These are phyloP conservation scores for Microbotryum violaceum DNA, from an alignment of 1,284 basidiomycete genomes.

Conservation along the genomic window DNA sequence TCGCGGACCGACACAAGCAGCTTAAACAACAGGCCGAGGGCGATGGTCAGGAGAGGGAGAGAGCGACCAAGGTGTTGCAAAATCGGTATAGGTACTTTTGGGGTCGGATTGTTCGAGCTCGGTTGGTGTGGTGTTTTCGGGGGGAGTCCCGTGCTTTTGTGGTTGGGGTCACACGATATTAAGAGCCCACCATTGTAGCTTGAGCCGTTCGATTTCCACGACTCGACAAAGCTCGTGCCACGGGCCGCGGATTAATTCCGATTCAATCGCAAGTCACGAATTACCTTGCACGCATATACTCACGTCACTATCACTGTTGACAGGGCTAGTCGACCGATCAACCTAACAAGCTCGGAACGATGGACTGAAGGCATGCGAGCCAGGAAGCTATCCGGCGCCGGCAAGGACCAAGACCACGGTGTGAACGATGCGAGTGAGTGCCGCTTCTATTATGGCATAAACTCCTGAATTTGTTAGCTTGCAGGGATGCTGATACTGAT, in stretches of 20 bases:
- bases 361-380: constrained; percentile 32
- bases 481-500: not conserved
- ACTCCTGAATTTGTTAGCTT: not conserved
- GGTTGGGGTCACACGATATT: no score
- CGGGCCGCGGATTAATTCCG: not conserved
- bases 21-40: not conserved
- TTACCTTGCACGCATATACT: not conserved
- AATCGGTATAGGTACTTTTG: constrained; percentile 24
- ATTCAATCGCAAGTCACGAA: constrained; percentile 3
- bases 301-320: not conserved
- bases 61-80: constrained; percentile 24
- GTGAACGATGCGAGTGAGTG: constrained; percentile 31
- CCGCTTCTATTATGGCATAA: not conserved
- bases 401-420: constrained; percentile 23
- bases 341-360: constrained; percentile 28
- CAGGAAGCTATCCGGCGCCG: constrained; percentile 10
- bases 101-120: not conserved
- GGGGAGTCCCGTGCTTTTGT: no score
- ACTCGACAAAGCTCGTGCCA: not conserved
- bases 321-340: constrained; percentile 12
- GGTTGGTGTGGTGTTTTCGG: not conserved
- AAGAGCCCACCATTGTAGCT: no score
- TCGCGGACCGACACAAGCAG: not conserved
- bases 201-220: not conserved
- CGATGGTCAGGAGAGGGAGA: not conserved